Conservation (phyloP, 768 basidiomycete genomes). For the Lactarius vividus region DNA sequence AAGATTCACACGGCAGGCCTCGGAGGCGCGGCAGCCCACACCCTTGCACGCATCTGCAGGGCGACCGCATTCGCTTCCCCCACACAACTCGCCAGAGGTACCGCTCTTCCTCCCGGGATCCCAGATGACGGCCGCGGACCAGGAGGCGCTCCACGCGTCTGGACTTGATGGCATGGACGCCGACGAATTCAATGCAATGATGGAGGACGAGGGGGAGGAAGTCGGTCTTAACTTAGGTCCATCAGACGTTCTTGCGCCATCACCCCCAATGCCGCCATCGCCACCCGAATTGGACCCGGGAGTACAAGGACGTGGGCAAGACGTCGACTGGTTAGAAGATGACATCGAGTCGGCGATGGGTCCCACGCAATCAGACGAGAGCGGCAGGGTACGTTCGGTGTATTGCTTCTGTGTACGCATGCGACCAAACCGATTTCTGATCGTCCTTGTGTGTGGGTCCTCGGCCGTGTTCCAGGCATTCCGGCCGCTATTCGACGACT, state of each 20-base stretch:
- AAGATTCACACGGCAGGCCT: slow-evolving; percentile 15
- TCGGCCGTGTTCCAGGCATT: slow-evolving; percentile 15
- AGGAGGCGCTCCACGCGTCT: slow-evolving; percentile 52
- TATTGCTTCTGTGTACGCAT: not conserved
- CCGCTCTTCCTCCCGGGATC: slow-evolving; percentile 37
- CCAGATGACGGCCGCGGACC: slow-evolving; percentile 51
- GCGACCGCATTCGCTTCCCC: not conserved
- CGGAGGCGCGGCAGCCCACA: slow-evolving; percentile 27
- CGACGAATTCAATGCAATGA: slow-evolving; percentile 57
- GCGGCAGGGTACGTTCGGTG: slow-evolving; percentile 19
- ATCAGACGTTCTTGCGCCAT: slow-evolving; percentile 9
- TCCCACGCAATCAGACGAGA: slow-evolving; percentile 26
- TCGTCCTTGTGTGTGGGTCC: slow-evolving; percentile 6
- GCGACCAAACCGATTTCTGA: not conserved
- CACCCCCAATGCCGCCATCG: not conserved
- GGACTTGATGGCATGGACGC: slow-evolving; percentile 66
- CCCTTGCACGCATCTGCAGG: not conserved
- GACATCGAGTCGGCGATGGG: slow-evolving; percentile 26
- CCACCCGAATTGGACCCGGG: slow-evolving; percentile 1
- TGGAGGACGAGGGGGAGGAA: slow-evolving; percentile 61
- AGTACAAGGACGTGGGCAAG: slow-evolving; percentile 8
- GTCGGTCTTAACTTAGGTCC: slow-evolving; percentile 31
- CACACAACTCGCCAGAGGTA: slow-evolving; percentile 22
- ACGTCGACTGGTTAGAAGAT: slow-evolving; percentile 14
- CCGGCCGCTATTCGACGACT: slow-evolving; percentile 27